phyloP scores from a whole-genome alignment of 331 rosid genomes.

The Acacia concinna region DNA sequence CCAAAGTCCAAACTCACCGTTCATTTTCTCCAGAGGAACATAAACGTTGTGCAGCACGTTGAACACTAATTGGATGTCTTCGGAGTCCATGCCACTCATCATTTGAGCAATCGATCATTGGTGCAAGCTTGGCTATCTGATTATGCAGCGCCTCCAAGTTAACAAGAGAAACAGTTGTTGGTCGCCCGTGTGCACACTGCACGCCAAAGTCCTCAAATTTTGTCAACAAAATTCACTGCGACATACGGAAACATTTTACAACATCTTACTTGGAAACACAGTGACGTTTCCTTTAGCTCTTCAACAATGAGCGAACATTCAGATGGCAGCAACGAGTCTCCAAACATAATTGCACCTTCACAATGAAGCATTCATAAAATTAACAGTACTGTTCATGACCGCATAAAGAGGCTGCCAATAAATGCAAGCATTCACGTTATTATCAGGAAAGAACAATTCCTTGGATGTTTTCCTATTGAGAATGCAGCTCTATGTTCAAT shows the following conservation, averaged over 20 bases:
- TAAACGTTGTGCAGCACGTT: slow-evolving; percentile 61
- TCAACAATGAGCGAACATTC: slow-evolving; percentile 92
- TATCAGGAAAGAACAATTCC: slow-evolving; percentile 11
- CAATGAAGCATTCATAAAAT: slow-evolving; percentile 17
- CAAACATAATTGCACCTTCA: slow-evolving; percentile 96
- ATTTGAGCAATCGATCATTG: slow-evolving; percentile 34
- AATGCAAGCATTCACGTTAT: not conserved
- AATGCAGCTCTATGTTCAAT: not conserved
- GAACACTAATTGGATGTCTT: slow-evolving; percentile 47
- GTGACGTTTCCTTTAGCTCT: slow-evolving; percentile 80
- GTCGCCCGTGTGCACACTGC: slow-evolving; percentile 98
- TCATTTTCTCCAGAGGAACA: slow-evolving; percentile 30
- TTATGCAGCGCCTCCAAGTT: slow-evolving; percentile 77
- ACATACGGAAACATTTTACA: slow-evolving; percentile 9
- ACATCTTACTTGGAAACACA: slow-evolving; percentile 79
- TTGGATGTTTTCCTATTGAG: not conserved
- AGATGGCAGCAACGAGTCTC: slow-evolving; percentile 89
- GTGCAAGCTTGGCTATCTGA: slow-evolving; percentile 64
- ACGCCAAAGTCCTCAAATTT: slow-evolving; percentile 16
- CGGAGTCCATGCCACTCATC: slow-evolving; percentile 65
- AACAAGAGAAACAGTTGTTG: slow-evolving; percentile 83
- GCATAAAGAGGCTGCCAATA: slow-evolving; percentile 9
- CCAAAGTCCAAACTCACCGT: not conserved
- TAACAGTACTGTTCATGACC: not conserved
- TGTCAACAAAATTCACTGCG: slow-evolving; percentile 11